Percentiles rank a stretch among this genome's conserved stretches.
phyloP scores from a whole-genome alignment of 2,329 filamentous ascomycete species.

The Taxawa tesnikishii region DNA sequence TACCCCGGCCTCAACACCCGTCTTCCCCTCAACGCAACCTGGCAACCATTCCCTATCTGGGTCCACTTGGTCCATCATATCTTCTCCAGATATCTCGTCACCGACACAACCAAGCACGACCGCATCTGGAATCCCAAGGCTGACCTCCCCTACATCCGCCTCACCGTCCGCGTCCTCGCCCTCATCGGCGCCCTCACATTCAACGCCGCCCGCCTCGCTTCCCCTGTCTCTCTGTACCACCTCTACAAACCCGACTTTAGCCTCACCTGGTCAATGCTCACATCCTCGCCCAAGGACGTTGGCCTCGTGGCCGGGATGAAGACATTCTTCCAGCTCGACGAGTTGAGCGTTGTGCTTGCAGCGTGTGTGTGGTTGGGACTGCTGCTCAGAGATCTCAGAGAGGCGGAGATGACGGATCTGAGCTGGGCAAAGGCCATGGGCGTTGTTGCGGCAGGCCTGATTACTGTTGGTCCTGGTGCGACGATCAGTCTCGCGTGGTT shows the following conservation, averaged over 20 bases:
- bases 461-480: slow-evolving; percentile 18
- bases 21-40: slow-evolving; percentile 5
- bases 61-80: slow-evolving; percentile 10
- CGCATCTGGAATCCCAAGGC: slow-evolving; percentile 6
- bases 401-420: slow-evolving; percentile 14
- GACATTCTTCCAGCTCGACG: slow-evolving; percentile 4
- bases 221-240: neutral
- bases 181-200: slow-evolving; percentile 5
- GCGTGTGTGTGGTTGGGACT: slow-evolving; percentile 21
- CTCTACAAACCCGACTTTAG: slow-evolving; percentile 3
- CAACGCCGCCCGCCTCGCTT: slow-evolving; percentile 2
- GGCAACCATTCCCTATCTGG: slow-evolving; percentile 8
- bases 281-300: neutral
- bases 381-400: slow-evolving; percentile 21
- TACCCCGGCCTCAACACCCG: slow-evolving; percentile 7
- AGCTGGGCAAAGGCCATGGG: slow-evolving; percentile 14
- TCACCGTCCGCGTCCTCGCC: slow-evolving; percentile 5
- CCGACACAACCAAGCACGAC: slow-evolving; percentile 12
- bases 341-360: slow-evolving; percentile 1
- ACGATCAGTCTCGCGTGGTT: slow-evolving; percentile 18
- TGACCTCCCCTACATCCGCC: slow-evolving; percentile 9
- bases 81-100: slow-evolving; percentile 12
- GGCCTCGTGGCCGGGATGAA: neutral
- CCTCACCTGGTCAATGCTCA: no score
- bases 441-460: slow-evolving; percentile 8